These are phyloP conservation scores for Amaranthus palmeri DNA, from an alignment of 148 eudicot genomes.

Conservation along the genomic window DNA sequence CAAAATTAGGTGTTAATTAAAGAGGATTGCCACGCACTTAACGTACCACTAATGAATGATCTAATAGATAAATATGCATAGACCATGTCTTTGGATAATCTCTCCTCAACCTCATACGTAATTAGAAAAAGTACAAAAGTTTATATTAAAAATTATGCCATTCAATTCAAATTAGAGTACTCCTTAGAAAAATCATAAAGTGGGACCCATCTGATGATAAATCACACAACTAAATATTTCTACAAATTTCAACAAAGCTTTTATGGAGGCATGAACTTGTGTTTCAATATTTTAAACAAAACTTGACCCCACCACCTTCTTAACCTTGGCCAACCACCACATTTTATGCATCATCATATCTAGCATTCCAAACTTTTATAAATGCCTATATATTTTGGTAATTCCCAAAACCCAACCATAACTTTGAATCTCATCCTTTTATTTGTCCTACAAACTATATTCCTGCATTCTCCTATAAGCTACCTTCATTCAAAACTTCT, in stretches of 20 bases:
- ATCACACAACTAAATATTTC: background rate
- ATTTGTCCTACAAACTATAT: background rate
- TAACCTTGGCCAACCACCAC: slow-evolving; percentile 14
- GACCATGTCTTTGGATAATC: no score
- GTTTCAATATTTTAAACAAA: no score
- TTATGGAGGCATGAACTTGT: no score
- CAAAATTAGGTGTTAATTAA: no score
- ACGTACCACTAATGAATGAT: no score
- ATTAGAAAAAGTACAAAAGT: no score
- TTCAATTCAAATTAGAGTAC: no score
- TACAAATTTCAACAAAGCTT: background rate
- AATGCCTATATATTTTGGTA: slow-evolving; percentile 10
- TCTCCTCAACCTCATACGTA: no score
- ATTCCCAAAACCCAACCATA: background rate
- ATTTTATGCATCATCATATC: background rate
- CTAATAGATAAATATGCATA: no score
- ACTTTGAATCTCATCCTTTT: background rate
- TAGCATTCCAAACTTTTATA: background rate
- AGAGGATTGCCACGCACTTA: no score
- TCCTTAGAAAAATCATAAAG: background rate
- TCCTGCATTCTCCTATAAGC: background rate
- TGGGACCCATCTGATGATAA: background rate
- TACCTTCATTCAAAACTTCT: background rate
- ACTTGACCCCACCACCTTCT: background rate
- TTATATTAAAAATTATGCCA: no score